A percentile compares a stretch with the other conserved stretches of the same genome.
phyloP scores from a whole-genome alignment of 2,329 filamentous ascomycete genomes.

The Fusarium pseudonygamai region DNA sequence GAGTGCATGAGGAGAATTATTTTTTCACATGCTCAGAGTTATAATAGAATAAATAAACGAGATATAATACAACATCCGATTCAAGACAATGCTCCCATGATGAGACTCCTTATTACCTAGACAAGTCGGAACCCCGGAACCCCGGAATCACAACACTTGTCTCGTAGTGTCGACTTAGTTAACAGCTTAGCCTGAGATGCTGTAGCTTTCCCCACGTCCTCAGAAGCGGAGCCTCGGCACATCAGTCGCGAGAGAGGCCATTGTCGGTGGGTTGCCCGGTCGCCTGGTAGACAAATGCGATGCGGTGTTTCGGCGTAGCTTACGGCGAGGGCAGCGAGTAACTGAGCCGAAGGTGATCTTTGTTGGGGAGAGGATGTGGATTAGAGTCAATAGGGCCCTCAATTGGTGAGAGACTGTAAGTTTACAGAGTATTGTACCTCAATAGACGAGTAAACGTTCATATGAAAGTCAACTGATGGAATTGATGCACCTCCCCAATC shows the following conservation, averaged over 20 bases:
- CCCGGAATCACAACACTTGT: slow-evolving; percentile 7
- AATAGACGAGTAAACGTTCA: background rate
- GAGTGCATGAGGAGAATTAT: slow-evolving; percentile 1
- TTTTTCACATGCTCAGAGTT: slow-evolving; percentile 29
- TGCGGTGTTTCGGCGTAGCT: slow-evolving; percentile 42
- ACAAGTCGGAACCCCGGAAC: slow-evolving; percentile 15
- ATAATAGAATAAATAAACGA: background rate
- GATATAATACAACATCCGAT: background rate
- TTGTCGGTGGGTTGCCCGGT: slow-evolving; percentile 40
- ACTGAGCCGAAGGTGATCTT: background rate
- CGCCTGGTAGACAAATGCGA: slow-evolving; percentile 19
- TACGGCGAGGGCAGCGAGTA: slow-evolving; percentile 30
- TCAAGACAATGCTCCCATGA: slow-evolving; percentile 2
- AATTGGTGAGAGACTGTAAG: background rate
- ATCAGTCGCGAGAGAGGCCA: slow-evolving; percentile 18
- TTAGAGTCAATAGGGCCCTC: background rate
- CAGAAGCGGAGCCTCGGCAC: slow-evolving; percentile 42
- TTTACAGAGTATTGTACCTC: background rate
- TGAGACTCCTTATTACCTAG: background rate
- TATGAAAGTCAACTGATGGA: background rate
- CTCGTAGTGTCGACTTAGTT: background rate
- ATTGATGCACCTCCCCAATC: slow-evolving; percentile 1
- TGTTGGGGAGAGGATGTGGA: background rate
- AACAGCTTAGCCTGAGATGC: background rate
- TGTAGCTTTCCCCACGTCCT: slow-evolving; percentile 25